A percentile compares a stretch with the other conserved stretches of the same genome.
phyloP scores from a whole-genome alignment of 2,329 filamentous ascomycete species.

The Plenodomus biglobosus region DNA sequence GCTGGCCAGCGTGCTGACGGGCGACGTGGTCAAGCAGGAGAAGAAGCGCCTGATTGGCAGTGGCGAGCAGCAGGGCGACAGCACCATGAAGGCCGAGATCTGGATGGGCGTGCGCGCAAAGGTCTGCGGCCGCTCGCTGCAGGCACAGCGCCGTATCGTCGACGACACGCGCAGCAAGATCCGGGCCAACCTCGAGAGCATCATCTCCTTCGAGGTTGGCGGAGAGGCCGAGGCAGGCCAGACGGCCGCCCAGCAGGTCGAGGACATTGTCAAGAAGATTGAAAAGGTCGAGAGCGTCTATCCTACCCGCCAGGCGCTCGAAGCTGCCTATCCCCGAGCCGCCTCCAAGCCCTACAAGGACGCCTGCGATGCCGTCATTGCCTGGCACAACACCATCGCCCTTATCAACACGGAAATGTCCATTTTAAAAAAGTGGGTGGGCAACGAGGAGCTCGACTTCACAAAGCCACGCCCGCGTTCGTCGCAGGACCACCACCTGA shows the following conservation, averaged over 20 bases:
- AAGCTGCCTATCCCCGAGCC: conserved; percentile 72
- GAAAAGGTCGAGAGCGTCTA: conserved; percentile 86
- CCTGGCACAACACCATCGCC: conserved; percentile 96
- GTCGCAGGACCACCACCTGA: conserved; percentile 69
- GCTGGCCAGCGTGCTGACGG: conserved; percentile 91
- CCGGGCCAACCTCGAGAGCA: conserved; percentile 77
- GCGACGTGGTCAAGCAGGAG: conserved; percentile 96
- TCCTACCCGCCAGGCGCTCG: conserved; percentile 74
- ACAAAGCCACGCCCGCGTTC: conserved; percentile 71
- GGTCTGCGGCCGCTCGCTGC: conserved; percentile 77
- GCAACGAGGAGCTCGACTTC: conserved; percentile 93
- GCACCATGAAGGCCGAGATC: conserved; percentile 67
- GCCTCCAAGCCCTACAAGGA: conserved; percentile 76
- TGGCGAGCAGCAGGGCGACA: conserved; percentile 70
- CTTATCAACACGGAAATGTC: conserved; percentile 93
- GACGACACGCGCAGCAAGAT: conserved; percentile 78
- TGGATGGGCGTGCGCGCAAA: conserved; percentile 88
- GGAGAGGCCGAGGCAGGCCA: conserved; percentile 91
- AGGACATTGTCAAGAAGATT: conserved; percentile 85
- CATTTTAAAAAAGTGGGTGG: conserved; percentile 93
- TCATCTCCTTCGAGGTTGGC: conserved; percentile 91
- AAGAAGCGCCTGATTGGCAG: conserved; percentile 92
- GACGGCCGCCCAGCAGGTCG: conserved; percentile 81
- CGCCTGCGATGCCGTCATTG: conserved; percentile 83
- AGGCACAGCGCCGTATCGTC: conserved; percentile 82